Evolutionary conservation across 164 flowering plant species (phyloP).

Genomic region (Litsea cubeba): DNA sequence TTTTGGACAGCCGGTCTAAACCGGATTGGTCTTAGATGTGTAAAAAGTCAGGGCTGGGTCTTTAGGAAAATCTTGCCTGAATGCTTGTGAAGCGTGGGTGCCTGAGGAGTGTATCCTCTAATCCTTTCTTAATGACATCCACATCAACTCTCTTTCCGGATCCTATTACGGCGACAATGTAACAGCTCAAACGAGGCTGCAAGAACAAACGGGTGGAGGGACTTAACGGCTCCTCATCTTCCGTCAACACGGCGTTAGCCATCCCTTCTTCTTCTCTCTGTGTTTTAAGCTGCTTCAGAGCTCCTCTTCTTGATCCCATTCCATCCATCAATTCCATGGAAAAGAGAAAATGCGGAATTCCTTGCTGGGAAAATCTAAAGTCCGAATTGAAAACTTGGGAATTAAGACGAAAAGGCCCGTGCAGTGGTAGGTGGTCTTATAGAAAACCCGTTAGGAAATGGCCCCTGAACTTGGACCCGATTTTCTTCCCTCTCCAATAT

Average conservation of each 20-base stretch:
- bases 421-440: no score
- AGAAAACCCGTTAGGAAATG: no score
- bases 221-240: constrained; percentile 35
- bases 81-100: constrained; percentile 54
- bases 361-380: no score
- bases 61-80: constrained; percentile 22
- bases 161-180: constrained; percentile 43
- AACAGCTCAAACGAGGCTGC: constrained; percentile 31
- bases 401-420: no score
- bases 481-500: no score
- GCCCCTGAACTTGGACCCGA: no score
- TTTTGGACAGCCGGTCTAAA: no score
- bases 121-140: constrained; percentile 18
- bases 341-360: not conserved
- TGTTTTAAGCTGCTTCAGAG: not conserved
- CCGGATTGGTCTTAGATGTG: no score
- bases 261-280: not conserved
- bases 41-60: no score
- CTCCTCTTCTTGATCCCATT: constrained; percentile 2
- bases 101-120: constrained; percentile 21
- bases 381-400: no score
- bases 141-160: constrained; percentile 26
- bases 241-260: constrained; percentile 8
- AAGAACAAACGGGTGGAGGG: constrained; percentile 45
- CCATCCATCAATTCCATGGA: not conserved